phyloP scores from a whole-genome alignment of 2,329 filamentous ascomycete species.

The Waltergamsia citrina region DNA sequence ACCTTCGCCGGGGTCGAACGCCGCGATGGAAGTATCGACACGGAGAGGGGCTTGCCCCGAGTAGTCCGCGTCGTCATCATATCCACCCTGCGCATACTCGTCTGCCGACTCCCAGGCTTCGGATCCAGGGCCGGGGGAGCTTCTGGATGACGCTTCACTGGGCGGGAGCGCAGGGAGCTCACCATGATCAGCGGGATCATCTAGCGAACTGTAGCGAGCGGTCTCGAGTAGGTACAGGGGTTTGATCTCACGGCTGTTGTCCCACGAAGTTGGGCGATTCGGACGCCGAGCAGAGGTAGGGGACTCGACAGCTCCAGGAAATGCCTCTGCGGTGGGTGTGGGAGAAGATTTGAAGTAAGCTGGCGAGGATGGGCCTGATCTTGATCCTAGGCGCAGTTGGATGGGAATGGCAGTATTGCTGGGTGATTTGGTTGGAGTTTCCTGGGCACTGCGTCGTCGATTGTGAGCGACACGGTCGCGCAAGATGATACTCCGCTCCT shows the following conservation, averaged over 20 bases:
- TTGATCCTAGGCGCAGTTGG: conserved; percentile 40
- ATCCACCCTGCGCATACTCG: conserved; percentile 10
- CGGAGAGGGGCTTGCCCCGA: conserved; percentile 19
- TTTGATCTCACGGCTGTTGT: conserved; percentile 60
- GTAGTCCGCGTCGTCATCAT: neutral
- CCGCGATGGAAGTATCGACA: conserved; percentile 27
- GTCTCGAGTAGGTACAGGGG: conserved; percentile 76
- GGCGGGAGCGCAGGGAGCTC: conserved; percentile 41
- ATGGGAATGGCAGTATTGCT: conserved; percentile 51
- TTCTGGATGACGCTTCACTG: conserved; percentile 23
- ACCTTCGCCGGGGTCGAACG: conserved; percentile 28
- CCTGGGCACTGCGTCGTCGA: conserved; percentile 39
- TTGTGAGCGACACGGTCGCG: conserved; percentile 30
- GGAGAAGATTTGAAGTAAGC: conserved; percentile 28
- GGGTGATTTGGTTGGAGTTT: conserved; percentile 37
- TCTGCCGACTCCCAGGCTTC: conserved; percentile 14
- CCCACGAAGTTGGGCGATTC: conserved; percentile 50
- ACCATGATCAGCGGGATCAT: conserved; percentile 17
- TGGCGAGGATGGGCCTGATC: conserved; percentile 33
- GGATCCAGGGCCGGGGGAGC: conserved; percentile 12
- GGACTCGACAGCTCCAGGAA: conserved; percentile 13
- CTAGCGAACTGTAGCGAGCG: conserved; percentile 27
- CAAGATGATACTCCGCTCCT: conserved; percentile 27
- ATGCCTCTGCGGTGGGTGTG: conserved; percentile 16
- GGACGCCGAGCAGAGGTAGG: conserved; percentile 19